Percentiles rank a stretch among this genome's conserved stretches.
These are phyloP conservation scores for Neurospora sp. DNA, from an alignment of 495 filamentous ascomycete species.

Conservation along the genomic window DNA sequence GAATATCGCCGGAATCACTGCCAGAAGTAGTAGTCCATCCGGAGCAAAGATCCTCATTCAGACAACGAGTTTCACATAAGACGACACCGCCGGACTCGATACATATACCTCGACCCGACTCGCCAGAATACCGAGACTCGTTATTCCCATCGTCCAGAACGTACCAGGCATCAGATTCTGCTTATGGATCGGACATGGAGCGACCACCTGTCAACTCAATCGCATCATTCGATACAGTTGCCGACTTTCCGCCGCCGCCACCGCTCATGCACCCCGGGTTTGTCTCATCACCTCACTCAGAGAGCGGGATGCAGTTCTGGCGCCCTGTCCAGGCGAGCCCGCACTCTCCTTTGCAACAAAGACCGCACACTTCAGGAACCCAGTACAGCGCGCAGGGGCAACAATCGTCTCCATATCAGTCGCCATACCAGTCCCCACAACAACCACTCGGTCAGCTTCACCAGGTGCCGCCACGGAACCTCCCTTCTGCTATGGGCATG, in stretches of 20 bases:
- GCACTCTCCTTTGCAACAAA: slow-evolving; percentile 45
- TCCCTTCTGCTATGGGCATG: slow-evolving; percentile 42
- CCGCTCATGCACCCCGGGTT: slow-evolving; percentile 25
- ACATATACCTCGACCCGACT: slow-evolving; percentile 29
- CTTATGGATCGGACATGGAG: slow-evolving; percentile 44
- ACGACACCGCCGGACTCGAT: slow-evolving; percentile 34
- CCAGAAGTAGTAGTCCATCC: slow-evolving; percentile 17
- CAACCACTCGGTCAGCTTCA: slow-evolving; percentile 14
- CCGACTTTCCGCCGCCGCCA: slow-evolving; percentile 27
- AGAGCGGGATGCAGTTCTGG: slow-evolving; percentile 37
- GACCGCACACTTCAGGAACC: slow-evolving; percentile 42
- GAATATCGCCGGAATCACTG: slow-evolving; percentile 4
- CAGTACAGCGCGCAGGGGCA: not conserved
- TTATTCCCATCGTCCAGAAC: slow-evolving; percentile 19
- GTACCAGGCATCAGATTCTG: slow-evolving; percentile 38
- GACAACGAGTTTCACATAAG: slow-evolving; percentile 40
- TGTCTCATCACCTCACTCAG: slow-evolving; percentile 40
- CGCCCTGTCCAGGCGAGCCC: slow-evolving; percentile 44
- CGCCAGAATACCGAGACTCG: slow-evolving; percentile 20
- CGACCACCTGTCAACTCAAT: slow-evolving; percentile 23
- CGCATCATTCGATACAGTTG: slow-evolving; percentile 17
- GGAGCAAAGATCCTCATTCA: slow-evolving; percentile 32
- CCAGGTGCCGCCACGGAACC: slow-evolving; percentile 26
- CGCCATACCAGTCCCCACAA: not conserved
- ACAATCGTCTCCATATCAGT: not conserved